Evolutionary conservation across 2,329 filamentous ascomycete genomes (phyloP).

Genomic region (Fusarium foetens): DNA sequence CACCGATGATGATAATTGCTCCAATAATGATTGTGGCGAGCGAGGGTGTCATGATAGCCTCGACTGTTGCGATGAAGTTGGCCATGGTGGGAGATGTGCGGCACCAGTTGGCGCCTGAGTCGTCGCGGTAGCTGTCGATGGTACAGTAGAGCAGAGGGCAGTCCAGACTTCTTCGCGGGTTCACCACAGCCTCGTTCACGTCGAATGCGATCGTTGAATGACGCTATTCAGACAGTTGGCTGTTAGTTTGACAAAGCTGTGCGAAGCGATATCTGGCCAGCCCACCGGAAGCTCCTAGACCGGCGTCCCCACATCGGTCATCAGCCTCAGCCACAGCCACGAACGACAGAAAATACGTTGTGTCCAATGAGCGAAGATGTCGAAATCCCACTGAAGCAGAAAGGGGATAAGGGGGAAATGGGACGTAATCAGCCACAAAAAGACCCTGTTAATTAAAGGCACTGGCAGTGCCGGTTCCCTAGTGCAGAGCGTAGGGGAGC

Average conservation of each 20-base stretch:
- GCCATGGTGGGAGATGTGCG: slow-evolving; percentile 48
- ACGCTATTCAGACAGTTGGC: neutral
- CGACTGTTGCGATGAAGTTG: slow-evolving; percentile 55
- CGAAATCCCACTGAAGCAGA: neutral
- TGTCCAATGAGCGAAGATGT: slow-evolving; percentile 2
- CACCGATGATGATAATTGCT: slow-evolving; percentile 73
- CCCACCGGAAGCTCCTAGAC: slow-evolving; percentile 30
- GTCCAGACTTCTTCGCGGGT: neutral
- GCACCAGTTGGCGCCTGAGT: slow-evolving; percentile 27
- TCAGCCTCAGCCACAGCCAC: slow-evolving; percentile 21
- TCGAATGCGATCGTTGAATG: neutral
- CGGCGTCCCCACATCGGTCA: slow-evolving; percentile 15
- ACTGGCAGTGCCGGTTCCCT: slow-evolving; percentile 8
- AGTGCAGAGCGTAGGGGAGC: neutral
- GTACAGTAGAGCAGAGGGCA: neutral
- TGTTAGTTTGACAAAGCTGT: slow-evolving; percentile 26
- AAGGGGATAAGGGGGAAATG: slow-evolving; percentile 23
- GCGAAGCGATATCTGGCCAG: slow-evolving; percentile 32
- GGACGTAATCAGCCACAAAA: slow-evolving; percentile 38
- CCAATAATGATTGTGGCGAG: slow-evolving; percentile 73
- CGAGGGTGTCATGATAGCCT: slow-evolving; percentile 69
- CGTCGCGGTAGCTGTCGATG: neutral
- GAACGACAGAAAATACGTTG: slow-evolving; percentile 1
- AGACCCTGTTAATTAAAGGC: slow-evolving; percentile 37
- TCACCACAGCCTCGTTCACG: neutral